These are phyloP conservation scores for Paratinospora sagittata DNA, from an alignment of 164 flowering plant species.

Conservation along the genomic window DNA sequence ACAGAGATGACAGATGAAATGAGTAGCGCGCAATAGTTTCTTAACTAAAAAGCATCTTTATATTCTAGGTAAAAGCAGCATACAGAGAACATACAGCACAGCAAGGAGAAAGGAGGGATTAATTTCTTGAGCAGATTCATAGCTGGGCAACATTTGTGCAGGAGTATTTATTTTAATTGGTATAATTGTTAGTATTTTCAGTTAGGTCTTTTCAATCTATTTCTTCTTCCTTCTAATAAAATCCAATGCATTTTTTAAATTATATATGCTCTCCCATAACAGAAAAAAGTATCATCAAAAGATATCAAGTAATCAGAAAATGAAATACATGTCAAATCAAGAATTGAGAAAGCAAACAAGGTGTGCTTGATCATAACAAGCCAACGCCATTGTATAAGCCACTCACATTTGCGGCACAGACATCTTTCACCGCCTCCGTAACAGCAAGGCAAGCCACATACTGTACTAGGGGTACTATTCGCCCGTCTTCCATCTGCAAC, in stretches of 20 bases:
- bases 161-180: neutral
- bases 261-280: neutral
- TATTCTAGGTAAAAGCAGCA: neutral
- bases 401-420: conserved; percentile 61
- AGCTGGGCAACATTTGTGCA: neutral
- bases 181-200: neutral
- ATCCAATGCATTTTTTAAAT: no score
- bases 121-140: neutral
- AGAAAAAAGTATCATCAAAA: neutral
- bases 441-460: conserved; percentile 86
- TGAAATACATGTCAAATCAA: neutral
- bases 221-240: no score
- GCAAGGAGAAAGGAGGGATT: neutral
- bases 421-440: conserved; percentile 75
- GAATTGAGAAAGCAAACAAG: neutral
- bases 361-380: neutral
- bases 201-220: neutral
- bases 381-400: neutral
- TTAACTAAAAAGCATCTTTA: neutral
- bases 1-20: neutral
- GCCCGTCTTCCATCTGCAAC: conserved; percentile 86
- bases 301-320: neutral
- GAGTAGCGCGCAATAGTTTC: neutral
- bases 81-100: neutral
- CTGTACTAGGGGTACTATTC: conserved; percentile 72